Percentiles rank a stretch among this genome's conserved stretches.
phyloP scores from a whole-genome alignment of 805 yeast genomes.

The Candida silvicultrix region DNA sequence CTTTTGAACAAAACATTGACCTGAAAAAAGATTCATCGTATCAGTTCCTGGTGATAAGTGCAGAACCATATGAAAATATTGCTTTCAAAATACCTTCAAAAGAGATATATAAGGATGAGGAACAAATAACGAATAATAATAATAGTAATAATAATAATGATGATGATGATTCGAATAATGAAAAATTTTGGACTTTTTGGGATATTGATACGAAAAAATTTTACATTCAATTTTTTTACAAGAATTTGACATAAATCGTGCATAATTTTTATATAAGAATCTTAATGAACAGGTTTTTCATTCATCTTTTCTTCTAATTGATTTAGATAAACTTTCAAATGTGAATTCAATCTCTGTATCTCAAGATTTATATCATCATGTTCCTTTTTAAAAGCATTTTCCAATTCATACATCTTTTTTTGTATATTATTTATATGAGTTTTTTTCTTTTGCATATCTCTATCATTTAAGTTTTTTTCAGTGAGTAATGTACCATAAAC shows the following conservation, averaged over 20 bases:
- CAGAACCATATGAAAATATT: conserved; percentile 84
- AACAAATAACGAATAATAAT: too few species aligned
- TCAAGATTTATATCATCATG: conserved; percentile 29
- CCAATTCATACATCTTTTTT: conserved; percentile 25
- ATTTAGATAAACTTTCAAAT: conserved; percentile 18
- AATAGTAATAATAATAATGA: conserved; percentile 20
- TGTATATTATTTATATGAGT: conserved; percentile 32
- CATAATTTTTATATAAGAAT: background rate
- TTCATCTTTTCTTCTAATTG: conserved; percentile 19
- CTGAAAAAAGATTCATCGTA: conserved; percentile 39
- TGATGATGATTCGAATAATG: conserved; percentile 25
- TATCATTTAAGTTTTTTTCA: conserved; percentile 32
- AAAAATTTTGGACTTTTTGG: conserved; percentile 61
- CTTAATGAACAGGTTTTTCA: too few species aligned
- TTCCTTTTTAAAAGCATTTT: conserved; percentile 33
- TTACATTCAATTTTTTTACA: conserved; percentile 65
- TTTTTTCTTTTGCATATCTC: conserved; percentile 29
- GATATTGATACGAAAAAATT: conserved; percentile 64
- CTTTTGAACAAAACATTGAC: conserved; percentile 57
- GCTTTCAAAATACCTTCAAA: conserved; percentile 67
- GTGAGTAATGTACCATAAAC: conserved; percentile 30
- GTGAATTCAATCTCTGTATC: conserved; percentile 19
- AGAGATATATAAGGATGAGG: conserved; percentile 36
- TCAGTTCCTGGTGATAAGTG: conserved; percentile 77
- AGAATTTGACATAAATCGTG: conserved; percentile 4